Base-by-base conservation (phyloP, 495 filamentous ascomycete genomes). In the Penicillium arizonense region DNA sequence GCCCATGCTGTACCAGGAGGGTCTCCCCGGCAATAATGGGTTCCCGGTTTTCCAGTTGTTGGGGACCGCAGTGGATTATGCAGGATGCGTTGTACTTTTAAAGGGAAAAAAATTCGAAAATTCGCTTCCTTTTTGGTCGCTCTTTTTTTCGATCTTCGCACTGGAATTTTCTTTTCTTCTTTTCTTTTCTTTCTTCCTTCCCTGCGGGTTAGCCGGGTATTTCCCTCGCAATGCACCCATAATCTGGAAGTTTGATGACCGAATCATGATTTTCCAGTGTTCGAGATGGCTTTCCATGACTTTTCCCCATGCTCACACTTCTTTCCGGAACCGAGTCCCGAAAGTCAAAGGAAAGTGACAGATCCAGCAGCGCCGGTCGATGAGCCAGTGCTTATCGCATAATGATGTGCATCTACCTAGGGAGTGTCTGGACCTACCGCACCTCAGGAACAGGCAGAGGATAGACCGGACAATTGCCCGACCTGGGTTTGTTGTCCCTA, bases 91-190 rank as follows among this genome's bases (percentile, higher is more conserved):
- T 50, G 48, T 50, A 50, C 48, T 43, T 50, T 21, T 37, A 37
- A 47, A 36, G 20, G 28, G 41, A 7, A 32, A 52, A 44, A 44
- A 44, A 5, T 28, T 20, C 10, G 18, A 45, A 41, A 45, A 36
- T 53, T 52, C 59, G 48, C 57, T 58, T 54, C 48, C 36, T 49
- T 44, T 21, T 41, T 45, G 36, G 47, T 51, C 39, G 47, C 38
- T 35, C 38, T 45, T 47, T 40, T 53, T 55, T 46, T 49, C 42
- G 18, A 18, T 39, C 36, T 44, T 35, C 40, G 43, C 30, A 28
- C 43, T 49, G 18, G 38, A 35, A 43, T 13, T 43, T 50, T 38
- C 36, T 60, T 56, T 47, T 38, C 46, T 44, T 49, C 26, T 21
- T 40, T 43, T 52, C 33, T 44, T 38, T 23, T 57, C 37, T 24